These are phyloP conservation scores for Dictyostelium intermedium DNA, from an alignment of 78 protist species.

Conservation along the genomic window DNA sequence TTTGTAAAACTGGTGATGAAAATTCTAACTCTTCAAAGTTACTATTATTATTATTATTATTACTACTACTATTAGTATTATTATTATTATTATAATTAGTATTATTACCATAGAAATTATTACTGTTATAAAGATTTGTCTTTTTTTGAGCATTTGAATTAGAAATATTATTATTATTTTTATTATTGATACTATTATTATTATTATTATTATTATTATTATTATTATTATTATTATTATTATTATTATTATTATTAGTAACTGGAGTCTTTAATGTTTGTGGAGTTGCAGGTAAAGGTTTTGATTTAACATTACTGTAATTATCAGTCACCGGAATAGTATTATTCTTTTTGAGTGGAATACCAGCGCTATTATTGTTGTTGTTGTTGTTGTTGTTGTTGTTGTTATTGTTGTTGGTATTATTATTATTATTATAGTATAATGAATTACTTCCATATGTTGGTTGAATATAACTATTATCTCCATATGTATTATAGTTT, in stretches of 20 bases:
- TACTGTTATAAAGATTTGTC: too few relatives aligned
- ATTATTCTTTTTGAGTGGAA: neutral
- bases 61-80: neutral
- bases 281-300: neutral
- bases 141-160: too few relatives aligned
- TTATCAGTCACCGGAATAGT: neutral
- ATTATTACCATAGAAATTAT: too few relatives aligned
- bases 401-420: neutral
- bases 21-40: neutral
- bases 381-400: neutral
- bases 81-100: too few relatives aligned
- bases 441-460: neutral
- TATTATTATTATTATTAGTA: neutral
- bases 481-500: slow-evolving; percentile 4
- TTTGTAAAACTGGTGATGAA: neutral
- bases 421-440: neutral
- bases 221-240: neutral
- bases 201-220: neutral
- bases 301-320: neutral
- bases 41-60: neutral
- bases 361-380: neutral
- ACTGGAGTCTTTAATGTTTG: neutral
- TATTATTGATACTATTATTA: neutral
- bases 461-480: neutral
- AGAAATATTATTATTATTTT: too few relatives aligned